phyloP scores from a whole-genome alignment of 495 filamentous ascomycete genomes.

The Sphaerosporella brunnea region DNA sequence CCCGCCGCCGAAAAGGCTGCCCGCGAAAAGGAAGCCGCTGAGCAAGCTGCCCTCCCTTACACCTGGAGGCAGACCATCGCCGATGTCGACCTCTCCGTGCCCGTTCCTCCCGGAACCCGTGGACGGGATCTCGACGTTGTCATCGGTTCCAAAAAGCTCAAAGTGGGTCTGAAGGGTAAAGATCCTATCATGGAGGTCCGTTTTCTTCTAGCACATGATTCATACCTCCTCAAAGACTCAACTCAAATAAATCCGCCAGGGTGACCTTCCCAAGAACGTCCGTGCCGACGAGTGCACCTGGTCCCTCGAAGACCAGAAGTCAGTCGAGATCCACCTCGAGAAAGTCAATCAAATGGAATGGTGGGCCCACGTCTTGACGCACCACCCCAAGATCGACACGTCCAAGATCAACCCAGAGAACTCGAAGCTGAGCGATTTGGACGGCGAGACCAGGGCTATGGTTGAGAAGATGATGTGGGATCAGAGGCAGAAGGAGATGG shows the following conservation, averaged over 20 bases:
- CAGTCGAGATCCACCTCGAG: constrained; percentile 79
- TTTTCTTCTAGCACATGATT: background rate
- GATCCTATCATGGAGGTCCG: constrained; percentile 67
- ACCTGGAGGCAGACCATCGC: constrained; percentile 94
- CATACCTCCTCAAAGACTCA: no score
- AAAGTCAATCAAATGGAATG: constrained; percentile 95
- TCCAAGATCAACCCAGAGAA: constrained; percentile 89
- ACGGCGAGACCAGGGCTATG: constrained; percentile 93
- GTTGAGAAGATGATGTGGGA: constrained; percentile 99
- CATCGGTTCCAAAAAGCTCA: constrained; percentile 59
- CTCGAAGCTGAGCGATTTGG: constrained; percentile 72
- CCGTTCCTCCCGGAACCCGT: constrained; percentile 62
- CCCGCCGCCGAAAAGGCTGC: constrained; percentile 42
- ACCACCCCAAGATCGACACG: constrained; percentile 78
- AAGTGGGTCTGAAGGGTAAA: constrained; percentile 76
- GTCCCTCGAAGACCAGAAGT: constrained; percentile 71
- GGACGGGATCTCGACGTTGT: constrained; percentile 69
- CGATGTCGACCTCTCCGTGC: constrained; percentile 66
- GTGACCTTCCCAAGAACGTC: constrained; percentile 65
- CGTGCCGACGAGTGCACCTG: constrained; percentile 75
- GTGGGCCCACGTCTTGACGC: constrained; percentile 82
- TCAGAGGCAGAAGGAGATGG: constrained; percentile 90
- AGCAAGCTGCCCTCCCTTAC: constrained; percentile 87
- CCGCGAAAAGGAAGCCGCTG: constrained; percentile 59
- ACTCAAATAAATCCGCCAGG: constrained; percentile 34